Evolutionary conservation across 2,329 filamentous ascomycete species (phyloP).

Genomic region (Corniculantispora saksenae): DNA sequence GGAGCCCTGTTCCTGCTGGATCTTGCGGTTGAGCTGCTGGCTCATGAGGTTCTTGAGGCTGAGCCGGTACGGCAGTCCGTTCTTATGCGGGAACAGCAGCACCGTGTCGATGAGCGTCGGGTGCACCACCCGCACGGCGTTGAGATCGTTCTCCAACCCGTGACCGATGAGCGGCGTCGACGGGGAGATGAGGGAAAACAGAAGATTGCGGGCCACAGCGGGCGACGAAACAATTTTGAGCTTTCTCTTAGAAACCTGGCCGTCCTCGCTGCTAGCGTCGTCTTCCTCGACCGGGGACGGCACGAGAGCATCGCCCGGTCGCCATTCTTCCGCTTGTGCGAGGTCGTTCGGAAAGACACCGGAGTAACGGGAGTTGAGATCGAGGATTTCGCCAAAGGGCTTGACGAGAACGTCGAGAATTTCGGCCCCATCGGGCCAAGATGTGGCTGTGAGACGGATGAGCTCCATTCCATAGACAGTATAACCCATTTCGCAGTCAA

Average conservation of each 20-base stretch:
- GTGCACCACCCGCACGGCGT: constrained; percentile 80
- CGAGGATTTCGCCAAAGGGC: constrained; percentile 79
- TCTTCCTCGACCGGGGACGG: constrained; percentile 29
- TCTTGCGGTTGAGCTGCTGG: constrained; percentile 69
- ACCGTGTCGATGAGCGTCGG: constrained; percentile 83
- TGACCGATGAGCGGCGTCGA: constrained; percentile 86
- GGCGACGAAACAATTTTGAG: constrained; percentile 78
- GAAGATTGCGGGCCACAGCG: constrained; percentile 69
- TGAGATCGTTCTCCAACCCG: constrained; percentile 93
- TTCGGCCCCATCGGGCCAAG: constrained; percentile 76
- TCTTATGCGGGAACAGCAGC: constrained; percentile 76
- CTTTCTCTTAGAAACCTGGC: constrained; percentile 37
- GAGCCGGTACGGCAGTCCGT: constrained; percentile 74
- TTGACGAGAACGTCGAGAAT: constrained; percentile 84
- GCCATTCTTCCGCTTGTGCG: constrained; percentile 63
- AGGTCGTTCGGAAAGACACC: constrained; percentile 81
- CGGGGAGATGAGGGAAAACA: constrained; percentile 75
- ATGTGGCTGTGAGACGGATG: constrained; percentile 82
- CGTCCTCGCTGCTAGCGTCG: constrained; percentile 28
- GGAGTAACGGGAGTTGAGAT: constrained; percentile 90
- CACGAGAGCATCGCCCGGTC: constrained; percentile 27
- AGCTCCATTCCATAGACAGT: constrained; percentile 87
- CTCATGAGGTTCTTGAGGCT: constrained; percentile 75
- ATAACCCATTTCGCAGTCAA: constrained; percentile 98
- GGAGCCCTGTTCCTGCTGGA: constrained; percentile 67